Evolutionary conservation across 2,329 filamentous ascomycete species (phyloP).

Genomic region (Calonectria pteridis): DNA sequence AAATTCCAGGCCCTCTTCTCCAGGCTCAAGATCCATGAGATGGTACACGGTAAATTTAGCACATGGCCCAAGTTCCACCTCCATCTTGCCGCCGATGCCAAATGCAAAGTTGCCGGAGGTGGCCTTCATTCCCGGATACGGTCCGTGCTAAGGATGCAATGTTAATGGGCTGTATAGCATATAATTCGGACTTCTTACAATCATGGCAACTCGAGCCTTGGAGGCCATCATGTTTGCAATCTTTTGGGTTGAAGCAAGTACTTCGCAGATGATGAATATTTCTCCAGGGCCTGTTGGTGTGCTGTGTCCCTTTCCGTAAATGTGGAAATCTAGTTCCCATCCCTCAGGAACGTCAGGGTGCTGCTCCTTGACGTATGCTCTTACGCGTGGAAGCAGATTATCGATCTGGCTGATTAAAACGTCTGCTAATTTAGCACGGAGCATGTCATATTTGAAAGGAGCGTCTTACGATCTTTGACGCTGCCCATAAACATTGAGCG

Average conservation of each 20-base stretch:
- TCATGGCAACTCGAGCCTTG: conserved; percentile 46
- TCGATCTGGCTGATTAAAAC: conserved; percentile 38
- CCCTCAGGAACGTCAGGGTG: conserved; percentile 31
- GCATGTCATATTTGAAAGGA: fast-evolving
- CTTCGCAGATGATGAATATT: conserved; percentile 62
- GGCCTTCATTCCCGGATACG: conserved; percentile 64
- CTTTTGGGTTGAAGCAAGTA: conserved; percentile 58
- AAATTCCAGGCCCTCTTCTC: conserved; percentile 36
- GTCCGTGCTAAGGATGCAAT: conserved; percentile 50
- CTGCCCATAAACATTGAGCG: conserved; percentile 41
- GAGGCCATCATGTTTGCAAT: conserved; percentile 53
- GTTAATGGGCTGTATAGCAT: fast-evolving
- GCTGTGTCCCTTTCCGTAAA: conserved; percentile 54
- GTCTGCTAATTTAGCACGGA: conserved; percentile 19
- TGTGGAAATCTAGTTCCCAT: conserved; percentile 53
- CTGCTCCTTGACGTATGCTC: conserved; percentile 34
- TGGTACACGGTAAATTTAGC: conserved; percentile 63
- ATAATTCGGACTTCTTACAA: conserved; percentile 21
- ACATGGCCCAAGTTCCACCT: conserved; percentile 50
- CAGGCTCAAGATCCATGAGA: conserved; percentile 55
- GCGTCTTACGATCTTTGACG: conserved; percentile 33
- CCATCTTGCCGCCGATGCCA: conserved; percentile 45
- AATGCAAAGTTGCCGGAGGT: conserved; percentile 64
- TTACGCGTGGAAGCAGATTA: conserved; percentile 21
- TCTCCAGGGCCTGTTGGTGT: conserved; percentile 18